phyloP scores from a whole-genome alignment of 805 yeast species.

The Yueomyces sinensis region DNA sequence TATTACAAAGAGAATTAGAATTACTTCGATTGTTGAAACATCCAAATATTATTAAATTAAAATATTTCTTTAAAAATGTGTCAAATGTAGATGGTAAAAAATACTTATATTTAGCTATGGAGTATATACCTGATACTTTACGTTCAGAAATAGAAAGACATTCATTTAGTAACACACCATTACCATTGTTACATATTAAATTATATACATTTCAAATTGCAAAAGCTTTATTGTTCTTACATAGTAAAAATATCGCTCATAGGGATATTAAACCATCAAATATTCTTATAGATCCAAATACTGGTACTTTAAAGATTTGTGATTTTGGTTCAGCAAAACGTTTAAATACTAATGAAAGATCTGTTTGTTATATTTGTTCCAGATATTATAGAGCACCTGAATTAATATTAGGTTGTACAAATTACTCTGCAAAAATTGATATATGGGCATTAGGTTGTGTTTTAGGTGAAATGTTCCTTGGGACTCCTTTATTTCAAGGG shows the following conservation, averaged over 20 bases:
- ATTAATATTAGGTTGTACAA: constrained; percentile 76
- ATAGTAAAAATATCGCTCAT: constrained; percentile 47
- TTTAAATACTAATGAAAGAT: constrained; percentile 62
- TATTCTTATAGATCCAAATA: constrained; percentile 54
- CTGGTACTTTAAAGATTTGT: constrained; percentile 57
- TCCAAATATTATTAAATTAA: constrained; percentile 61
- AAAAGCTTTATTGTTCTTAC: constrained; percentile 69
- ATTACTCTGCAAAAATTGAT: constrained; percentile 82
- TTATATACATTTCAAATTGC: constrained; percentile 69
- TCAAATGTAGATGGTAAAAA: constrained; percentile 48
- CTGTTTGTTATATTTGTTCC: constrained; percentile 89
- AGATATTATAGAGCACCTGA: constrained; percentile 80
- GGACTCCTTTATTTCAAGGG: constrained; percentile 89
- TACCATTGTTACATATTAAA: constrained; percentile 63
- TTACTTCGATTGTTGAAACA: constrained; percentile 57
- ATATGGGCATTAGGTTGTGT: constrained; percentile 98
- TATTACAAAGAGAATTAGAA: constrained; percentile 69
- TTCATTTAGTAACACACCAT: constrained; percentile 41
- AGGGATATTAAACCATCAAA: constrained; percentile 69
- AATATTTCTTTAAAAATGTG: constrained; percentile 56
- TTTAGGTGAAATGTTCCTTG: constrained; percentile 82
- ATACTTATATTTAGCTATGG: constrained; percentile 76
- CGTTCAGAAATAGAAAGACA: constrained; percentile 63
- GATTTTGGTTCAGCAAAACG: constrained; percentile 79
- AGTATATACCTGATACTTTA: constrained; percentile 67